Base-by-base conservation (phyloP, 2,329 filamentous ascomycete genomes). In the Diplodia sapinea region DNA sequence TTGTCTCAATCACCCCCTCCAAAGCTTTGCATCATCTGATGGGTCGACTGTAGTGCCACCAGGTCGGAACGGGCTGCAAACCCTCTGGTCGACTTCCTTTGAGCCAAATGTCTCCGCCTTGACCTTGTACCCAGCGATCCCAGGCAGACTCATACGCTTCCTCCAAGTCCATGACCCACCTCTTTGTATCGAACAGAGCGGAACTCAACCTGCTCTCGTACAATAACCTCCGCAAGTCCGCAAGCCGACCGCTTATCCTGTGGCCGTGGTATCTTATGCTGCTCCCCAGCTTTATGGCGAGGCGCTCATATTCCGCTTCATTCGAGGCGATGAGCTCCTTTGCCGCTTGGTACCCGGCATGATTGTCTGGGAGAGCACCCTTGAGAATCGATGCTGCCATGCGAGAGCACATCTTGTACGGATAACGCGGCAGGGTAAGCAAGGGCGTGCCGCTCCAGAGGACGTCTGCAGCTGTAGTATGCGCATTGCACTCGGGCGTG, bases 381-480 rank as follows among this genome's bases (percentile, higher is more conserved):
- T 89, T 91, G 36, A 99, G 84, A 67, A 99, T 98, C 12, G 93
- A 97, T 7, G 95, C 94, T 7, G 94, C 95, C 91, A 99, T 99
- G 65, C 95, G 91, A 52, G 93, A 96, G 79, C 95, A 99, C 95
- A 99, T 99, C 80, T 99, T 99, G 81, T 97, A 97, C 62, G 91
- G 87, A 78, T 98, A 97, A 43, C 95, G 88, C 12, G 95, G 94
- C 36, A 95, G 84, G 0, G 95, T 99, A 33, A 99, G 84, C 26
- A 99, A 82, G 5, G 95, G 95, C 0, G 95, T 98, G 72, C 94
- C 96, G 64, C 92, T 96, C 95, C 95, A 99, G 7, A 99, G 84
- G 1, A 98, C 91, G 75, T 99, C 95, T 13, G 95, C 96, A 1
- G 95, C 95, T 1, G 95, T 99, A 0, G 95, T 99, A 78, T 99